Conservation (phyloP, 371 early-diverging fungal genomes). For the Saksenaea vasiformis region DNA sequence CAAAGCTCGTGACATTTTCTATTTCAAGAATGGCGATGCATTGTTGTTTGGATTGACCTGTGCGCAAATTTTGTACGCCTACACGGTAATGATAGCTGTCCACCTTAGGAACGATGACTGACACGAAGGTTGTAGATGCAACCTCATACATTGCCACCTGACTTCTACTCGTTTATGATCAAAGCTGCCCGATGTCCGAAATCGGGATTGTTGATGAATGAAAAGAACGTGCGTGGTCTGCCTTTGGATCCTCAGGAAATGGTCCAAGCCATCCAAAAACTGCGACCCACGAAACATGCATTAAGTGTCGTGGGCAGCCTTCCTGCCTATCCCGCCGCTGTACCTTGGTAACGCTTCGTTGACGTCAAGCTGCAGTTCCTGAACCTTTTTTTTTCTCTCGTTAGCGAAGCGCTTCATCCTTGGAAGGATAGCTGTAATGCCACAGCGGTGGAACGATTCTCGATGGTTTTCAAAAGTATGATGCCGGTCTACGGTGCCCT, state of each 20-base stretch:
- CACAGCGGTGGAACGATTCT: conserved; percentile 50
- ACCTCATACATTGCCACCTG: conserved; percentile 66
- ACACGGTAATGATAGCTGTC: conserved; percentile 48
- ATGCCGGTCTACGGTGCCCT: conserved; percentile 73
- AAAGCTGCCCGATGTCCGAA: conserved; percentile 66
- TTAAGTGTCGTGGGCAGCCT: conserved; percentile 35
- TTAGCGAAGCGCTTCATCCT: conserved; percentile 66
- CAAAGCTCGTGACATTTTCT: conserved; percentile 60
- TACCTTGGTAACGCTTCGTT: conserved; percentile 34
- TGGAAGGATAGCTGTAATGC: conserved; percentile 55
- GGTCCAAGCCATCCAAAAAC: conserved; percentile 36
- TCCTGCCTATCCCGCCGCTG: conserved; percentile 21
- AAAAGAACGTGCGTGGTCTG: conserved; percentile 48
- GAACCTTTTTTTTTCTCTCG: conserved; percentile 4
- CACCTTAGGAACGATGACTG: not conserved
- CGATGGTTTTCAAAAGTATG: conserved; percentile 57
- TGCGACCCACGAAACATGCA: conserved; percentile 48
- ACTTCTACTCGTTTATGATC: conserved; percentile 67
- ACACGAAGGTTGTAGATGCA: conserved; percentile 46
- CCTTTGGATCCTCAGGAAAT: conserved; percentile 49
- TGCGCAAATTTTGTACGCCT: conserved; percentile 66
- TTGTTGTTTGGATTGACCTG: conserved; percentile 61
- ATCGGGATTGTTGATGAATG: conserved; percentile 52
- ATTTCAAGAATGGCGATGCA: conserved; percentile 66
- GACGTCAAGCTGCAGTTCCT: not conserved